Evolutionary conservation across 2,329 filamentous ascomycete species (phyloP).

Genomic region (Fusarium buxicola): DNA sequence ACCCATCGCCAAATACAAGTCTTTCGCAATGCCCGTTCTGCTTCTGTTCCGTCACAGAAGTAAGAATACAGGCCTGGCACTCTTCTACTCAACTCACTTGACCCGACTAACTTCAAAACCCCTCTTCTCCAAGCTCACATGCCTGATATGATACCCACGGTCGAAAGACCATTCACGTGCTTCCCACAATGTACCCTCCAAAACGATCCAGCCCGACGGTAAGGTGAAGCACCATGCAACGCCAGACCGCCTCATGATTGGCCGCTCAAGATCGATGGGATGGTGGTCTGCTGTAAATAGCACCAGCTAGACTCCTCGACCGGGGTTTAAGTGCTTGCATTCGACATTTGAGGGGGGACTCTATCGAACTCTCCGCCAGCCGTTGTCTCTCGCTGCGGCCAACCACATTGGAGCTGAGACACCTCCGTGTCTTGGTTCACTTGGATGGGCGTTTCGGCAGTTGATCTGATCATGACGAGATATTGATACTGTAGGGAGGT

Average conservation of each 20-base stretch:
- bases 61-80: neutral
- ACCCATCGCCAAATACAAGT: neutral
- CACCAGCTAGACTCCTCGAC: slow-evolving; percentile 24
- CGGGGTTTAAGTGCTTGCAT: slow-evolving; percentile 47
- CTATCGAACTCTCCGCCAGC: slow-evolving; percentile 2
- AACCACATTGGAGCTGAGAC: slow-evolving; percentile 1
- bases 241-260: slow-evolving; percentile 29
- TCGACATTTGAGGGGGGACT: slow-evolving; percentile 4
- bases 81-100: neutral
- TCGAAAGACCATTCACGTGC: slow-evolving; percentile 19
- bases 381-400: slow-evolving; percentile 1
- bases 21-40: neutral
- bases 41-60: neutral
- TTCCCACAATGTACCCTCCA: slow-evolving; percentile 1
- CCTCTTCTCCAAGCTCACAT: neutral
- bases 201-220: slow-evolving; percentile 31
- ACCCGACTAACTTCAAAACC: neutral
- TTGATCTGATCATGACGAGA: neutral
- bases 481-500: neutral
- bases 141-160: neutral
- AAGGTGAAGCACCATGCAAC: slow-evolving; percentile 23
- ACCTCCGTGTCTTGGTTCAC: neutral
- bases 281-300: slow-evolving; percentile 32
- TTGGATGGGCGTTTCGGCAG: neutral
- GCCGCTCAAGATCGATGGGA: slow-evolving; percentile 17